Conservation (phyloP, 192 early-diverging fungal species). For the Rhizophagus prolifer region DNA sequence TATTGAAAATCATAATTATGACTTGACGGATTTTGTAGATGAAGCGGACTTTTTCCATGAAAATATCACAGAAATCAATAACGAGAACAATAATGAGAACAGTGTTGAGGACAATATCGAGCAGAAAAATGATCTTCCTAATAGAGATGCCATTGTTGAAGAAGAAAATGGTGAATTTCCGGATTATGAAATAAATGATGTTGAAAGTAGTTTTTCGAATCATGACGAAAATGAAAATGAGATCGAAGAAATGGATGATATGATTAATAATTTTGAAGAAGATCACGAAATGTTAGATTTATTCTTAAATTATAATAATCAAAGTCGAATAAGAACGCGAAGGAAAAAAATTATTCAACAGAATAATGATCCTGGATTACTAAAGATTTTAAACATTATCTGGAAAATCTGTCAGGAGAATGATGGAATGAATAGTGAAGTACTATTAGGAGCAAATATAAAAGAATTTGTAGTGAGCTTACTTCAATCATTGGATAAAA, state of each 20-base stretch:
- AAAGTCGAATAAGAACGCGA: not conserved
- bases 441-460: not conserved
- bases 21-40: not conserved
- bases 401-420: not conserved
- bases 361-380: not conserved
- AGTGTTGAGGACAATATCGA: too few species aligned
- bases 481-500: not conserved
- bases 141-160: too few species aligned
- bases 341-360: not conserved
- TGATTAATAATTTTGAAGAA: not conserved
- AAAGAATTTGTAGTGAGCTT: not conserved
- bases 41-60: too few species aligned
- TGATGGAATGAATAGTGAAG: slow-evolving; percentile 1
- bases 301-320: not conserved
- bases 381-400: not conserved
- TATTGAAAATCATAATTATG: not conserved
- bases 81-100: too few species aligned
- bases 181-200: not conserved
- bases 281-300: not conserved
- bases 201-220: not conserved
- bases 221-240: not conserved
- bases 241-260: not conserved
- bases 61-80: too few species aligned
- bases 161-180: too few species aligned
- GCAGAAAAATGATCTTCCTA: too few species aligned